These are phyloP conservation scores for Neurospora africana DNA, from an alignment of 495 filamentous ascomycete genomes.

Conservation along the genomic window DNA sequence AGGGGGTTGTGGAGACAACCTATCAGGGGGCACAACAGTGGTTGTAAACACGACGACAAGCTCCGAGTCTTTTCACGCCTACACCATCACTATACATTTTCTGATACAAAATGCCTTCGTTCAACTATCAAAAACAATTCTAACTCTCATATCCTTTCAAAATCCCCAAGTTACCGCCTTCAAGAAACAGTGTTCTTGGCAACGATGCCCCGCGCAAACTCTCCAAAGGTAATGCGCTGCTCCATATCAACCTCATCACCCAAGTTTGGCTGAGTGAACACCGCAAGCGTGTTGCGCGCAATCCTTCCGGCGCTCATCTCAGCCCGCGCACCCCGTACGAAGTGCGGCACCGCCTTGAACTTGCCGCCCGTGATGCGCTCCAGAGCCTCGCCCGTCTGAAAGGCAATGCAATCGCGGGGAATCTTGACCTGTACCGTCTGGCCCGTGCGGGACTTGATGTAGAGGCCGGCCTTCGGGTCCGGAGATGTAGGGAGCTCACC, in stretches of 20 bases:
- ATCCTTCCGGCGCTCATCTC: conserved; percentile 39
- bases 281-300: conserved; percentile 86
- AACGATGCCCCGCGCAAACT: conserved; percentile 78
- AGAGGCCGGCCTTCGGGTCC: conserved; percentile 75
- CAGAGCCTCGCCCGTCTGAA: conserved; percentile 90
- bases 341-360: conserved; percentile 93
- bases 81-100: not conserved
- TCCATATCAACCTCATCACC: conserved; percentile 71
- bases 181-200: conserved; percentile 57
- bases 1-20: not conserved
- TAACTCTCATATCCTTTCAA: not conserved
- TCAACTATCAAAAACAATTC: not conserved
- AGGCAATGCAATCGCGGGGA: conserved; percentile 80
- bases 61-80: not conserved
- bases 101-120: not conserved
- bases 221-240: conserved; percentile 65
- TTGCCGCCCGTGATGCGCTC: conserved; percentile 78
- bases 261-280: conserved; percentile 95
- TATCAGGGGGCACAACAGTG: not conserved
- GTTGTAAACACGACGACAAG: not conserved
- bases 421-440: conserved; percentile 77
- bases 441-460: conserved; percentile 78
- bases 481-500: conserved; percentile 63
- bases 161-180: not conserved
- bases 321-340: conserved; percentile 62